Base-by-base conservation (phyloP, 2,329 filamentous ascomycete species). In the Orbilia ellipsospora region DNA sequence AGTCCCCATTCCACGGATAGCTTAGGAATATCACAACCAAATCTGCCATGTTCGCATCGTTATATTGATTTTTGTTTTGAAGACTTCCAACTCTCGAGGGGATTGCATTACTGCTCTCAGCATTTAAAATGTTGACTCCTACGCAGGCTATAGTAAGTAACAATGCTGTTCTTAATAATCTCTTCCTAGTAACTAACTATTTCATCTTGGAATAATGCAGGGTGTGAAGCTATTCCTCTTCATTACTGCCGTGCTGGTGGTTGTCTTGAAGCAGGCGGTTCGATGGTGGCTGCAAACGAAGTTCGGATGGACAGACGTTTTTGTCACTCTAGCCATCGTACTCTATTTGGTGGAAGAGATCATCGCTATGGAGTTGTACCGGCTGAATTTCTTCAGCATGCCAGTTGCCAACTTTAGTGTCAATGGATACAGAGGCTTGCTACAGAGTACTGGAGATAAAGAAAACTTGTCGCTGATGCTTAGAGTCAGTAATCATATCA, bases 261-360 rank as follows among this genome's bases (percentile, higher is more conserved):
- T 72, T 8, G 26, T 36, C 42, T n/a, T 72, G 12, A 70, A 72
- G 26, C 67, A 72, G 48, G 65, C 61, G 16, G 73, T 77, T 20
- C 62, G 73, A 62, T 77, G 73, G 65, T 77, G 73, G 73, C 55
- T 77, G 2, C 55, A 77, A 31, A 72, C 73, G 31, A 66, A 61
- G 28, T 70, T 77, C 15, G 67, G 60, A 18, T 72, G 66, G 66
- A 77, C 55, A 13, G 73, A 77, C 48, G 56, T 70, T 48, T 63
- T 77, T 44, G 57, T 77, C 60, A 48, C 48, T 13, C 12, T 66
- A 28, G 55, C 50, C 3, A 13, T 77, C 23, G 60, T 48, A 7
- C 66, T 77, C 2, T 77, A 77, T 26, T 31, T 72, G 8, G 62
- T 50, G 10, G 73, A 77, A 12, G 73, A 77, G 13, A 20, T 72